A percentile compares a stretch with the other conserved stretches of the same genome.
phyloP scores from a whole-genome alignment of 1,284 basidiomycete genomes.

The Cutaneotrichosporon cyanovorans region DNA sequence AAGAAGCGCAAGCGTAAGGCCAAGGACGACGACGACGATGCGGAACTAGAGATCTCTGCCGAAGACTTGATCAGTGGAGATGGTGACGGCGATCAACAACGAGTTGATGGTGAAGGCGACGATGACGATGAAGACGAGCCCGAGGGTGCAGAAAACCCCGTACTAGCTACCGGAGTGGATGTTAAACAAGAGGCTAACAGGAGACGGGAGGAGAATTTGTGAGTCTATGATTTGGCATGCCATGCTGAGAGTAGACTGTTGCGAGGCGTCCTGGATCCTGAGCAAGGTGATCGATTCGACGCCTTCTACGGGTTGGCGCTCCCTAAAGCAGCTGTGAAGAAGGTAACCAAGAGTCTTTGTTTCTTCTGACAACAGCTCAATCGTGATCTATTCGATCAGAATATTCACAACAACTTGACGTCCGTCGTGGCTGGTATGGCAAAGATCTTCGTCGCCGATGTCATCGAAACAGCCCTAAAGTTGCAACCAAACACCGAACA shows the following conservation, averaged over 20 bases:
- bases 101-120: slow-evolving; percentile 11
- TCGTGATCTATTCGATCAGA: slow-evolving; percentile 37
- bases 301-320: slow-evolving; percentile 32
- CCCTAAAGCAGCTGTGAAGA: slow-evolving; percentile 29
- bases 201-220: slow-evolving; percentile 10
- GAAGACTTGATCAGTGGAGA: slow-evolving; percentile 20
- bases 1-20: slow-evolving; percentile 16
- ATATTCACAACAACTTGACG: slow-evolving; percentile 23
- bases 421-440: slow-evolving; percentile 36
- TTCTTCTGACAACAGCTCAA: slow-evolving; percentile 24
- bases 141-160: slow-evolving; percentile 3
- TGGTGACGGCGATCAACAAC: slow-evolving; percentile 1
- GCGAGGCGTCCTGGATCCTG: slow-evolving; percentile 31
- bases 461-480: slow-evolving; percentile 33
- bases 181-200: slow-evolving; percentile 16
- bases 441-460: slow-evolving; percentile 41
- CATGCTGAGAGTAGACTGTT: slow-evolving; percentile 21
- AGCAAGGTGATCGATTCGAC: slow-evolving; percentile 37
- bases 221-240: slow-evolving; percentile 3
- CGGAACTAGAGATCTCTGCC: slow-evolving; percentile 17
- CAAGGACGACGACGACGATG: slow-evolving; percentile 14
- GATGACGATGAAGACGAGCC: slow-evolving; percentile 24
- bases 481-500: slow-evolving; percentile 30
- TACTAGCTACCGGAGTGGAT: slow-evolving; percentile 1
- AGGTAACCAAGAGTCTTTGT: slow-evolving; percentile 16